Evolutionary conservation across 345 rosid species (phyloP), one percentile per base, ranked within the genome.

Genomic region (Populus nigra): DNA sequence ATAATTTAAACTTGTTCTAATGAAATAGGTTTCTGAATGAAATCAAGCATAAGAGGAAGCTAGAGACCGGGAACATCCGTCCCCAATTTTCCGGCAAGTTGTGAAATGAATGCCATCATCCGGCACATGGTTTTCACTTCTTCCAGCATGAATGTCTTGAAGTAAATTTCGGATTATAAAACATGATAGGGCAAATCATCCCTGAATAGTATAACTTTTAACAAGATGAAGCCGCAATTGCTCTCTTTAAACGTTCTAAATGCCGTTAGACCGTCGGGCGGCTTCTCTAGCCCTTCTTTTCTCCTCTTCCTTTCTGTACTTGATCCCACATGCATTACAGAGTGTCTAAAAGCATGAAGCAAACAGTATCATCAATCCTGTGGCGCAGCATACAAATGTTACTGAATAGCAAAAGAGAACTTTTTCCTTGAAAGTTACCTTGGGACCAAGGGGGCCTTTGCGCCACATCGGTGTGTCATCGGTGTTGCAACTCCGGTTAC

Each of bases 371-470:
- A 59, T 59, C 15, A 59, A 22, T n/a, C 66, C 23, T 2, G 65
- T 5, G 27, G 66, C 23, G 8, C 27, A 63, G 29, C 67, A 23
- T 2, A 8, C 16, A 63, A 27, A 23, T 22, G 11, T 63, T 23
- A 61, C 0, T 18, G 11, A 61, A 57, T 15, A 57, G 25, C 23
- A 7, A 57, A 17, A 20, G 11, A 57, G 17, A 57, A 57, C 10
- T 25, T 7, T 4, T 59, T 59, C 4, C 23, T 20, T 27, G 36
- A 11, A 67, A 67, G 39, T 20, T 39, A 70, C 73, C 73, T 70
- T 70, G 5, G 73, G 73, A 8, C 73, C 73, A 41, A 39, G 33
- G 41, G 73, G 73, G 16, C 73, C 73, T 43, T 10, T 43, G 73
- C 59, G 59, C 73, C 73, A 70, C 73, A 70, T 43, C 1, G 73